Evolutionary conservation across 805 yeast species (phyloP).

Genomic region (Blastobotrys muscicola): DNA sequence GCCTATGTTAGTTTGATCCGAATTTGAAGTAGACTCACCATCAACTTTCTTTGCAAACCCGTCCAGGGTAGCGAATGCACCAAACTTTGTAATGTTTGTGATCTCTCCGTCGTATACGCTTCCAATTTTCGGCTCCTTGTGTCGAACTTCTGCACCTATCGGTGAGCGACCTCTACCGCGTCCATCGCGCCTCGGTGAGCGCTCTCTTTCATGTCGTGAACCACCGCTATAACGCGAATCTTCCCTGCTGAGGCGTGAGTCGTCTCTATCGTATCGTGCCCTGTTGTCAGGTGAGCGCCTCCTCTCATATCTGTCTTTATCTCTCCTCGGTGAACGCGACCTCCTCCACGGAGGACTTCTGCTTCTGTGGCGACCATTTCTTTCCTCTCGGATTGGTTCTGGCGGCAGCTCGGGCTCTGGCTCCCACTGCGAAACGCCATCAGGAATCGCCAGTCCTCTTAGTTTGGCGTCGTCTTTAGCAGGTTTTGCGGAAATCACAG

Average conservation of each 20-base stretch:
- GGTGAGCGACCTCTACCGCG: conserved; percentile 10
- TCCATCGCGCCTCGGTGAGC: conserved; percentile 2
- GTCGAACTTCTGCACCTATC: conserved; percentile 13
- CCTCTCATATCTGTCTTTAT: too few relatives aligned
- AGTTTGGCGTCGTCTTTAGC: background rate
- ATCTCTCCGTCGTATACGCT: conserved; percentile 54
- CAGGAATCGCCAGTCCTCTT: conserved; percentile 2
- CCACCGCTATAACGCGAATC: too few relatives aligned
- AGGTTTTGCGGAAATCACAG: too few relatives aligned
- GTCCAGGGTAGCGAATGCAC: conserved; percentile 61
- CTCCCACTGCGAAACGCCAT: conserved; percentile 8
- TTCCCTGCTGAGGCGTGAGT: too few relatives aligned
- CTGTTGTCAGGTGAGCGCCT: too few relatives aligned
- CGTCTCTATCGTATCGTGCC: too few relatives aligned
- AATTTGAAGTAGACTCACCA: conserved; percentile 32
- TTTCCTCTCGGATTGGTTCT: too few relatives aligned
- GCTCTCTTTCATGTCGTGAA: too few relatives aligned
- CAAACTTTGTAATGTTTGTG: conserved; percentile 52
- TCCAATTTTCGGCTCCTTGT: conserved; percentile 32
- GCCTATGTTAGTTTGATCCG: conserved; percentile 12
- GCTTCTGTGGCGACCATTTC: too few relatives aligned
- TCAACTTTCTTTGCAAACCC: conserved; percentile 31
- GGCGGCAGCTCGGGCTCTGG: conserved; percentile 6
- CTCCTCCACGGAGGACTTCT: too few relatives aligned
- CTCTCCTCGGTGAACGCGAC: too few relatives aligned